Base-by-base conservation (phyloP, 495 filamentous ascomycete species). In the Cetradonia linearis region DNA sequence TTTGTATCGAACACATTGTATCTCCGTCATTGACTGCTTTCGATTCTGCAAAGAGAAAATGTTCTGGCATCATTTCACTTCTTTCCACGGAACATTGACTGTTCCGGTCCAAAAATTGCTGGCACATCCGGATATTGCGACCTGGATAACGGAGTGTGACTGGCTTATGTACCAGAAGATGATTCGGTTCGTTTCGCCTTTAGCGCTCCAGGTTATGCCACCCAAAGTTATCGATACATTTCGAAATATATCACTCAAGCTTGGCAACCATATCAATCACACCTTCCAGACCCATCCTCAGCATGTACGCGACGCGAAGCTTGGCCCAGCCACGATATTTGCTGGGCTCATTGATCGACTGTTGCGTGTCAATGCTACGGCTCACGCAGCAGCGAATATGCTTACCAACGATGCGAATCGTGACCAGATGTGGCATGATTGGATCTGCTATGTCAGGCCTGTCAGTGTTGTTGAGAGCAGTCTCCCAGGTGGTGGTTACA, bases 51-150 rank as follows among this genome's bases (percentile, higher is more conserved):
- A 93, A 66, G 86, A 96, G 67, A 89, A 93, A 67, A 89, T 91
- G 31, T 91, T 98, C 66, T 89, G 95, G 67, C 88, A 91, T 65
- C 84, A 95, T n/a, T 95, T 94, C 70, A 87, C 86, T 37, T 92
- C 92, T 10, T 97, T 97, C 71, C 88, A 94, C 63, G 94, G 93
- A 57, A 96, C 90, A 3, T 78, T 98, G 65, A 97, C 93, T 18
- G 91, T 95, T 69, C 94, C 94, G 4, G 90, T 96, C n/a, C 91
- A 96, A 73, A 96, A 92, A 72, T 78, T 98, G 13, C 84, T 98
- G 61, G 83, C 84, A 8, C 83, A 93, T 65, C 87, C 86, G 2
- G 82, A 80, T 58, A 76, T 98, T 53, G 88, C 90, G 16, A 82
- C 86, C 3, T 98, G 93, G 93, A 94, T 98, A 63, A 86, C 89